Percentiles rank a stretch among this genome's conserved stretches.
These are phyloP conservation scores for Eucommia ulmoides DNA, from an alignment of 257 asterid genomes.

Conservation along the genomic window DNA sequence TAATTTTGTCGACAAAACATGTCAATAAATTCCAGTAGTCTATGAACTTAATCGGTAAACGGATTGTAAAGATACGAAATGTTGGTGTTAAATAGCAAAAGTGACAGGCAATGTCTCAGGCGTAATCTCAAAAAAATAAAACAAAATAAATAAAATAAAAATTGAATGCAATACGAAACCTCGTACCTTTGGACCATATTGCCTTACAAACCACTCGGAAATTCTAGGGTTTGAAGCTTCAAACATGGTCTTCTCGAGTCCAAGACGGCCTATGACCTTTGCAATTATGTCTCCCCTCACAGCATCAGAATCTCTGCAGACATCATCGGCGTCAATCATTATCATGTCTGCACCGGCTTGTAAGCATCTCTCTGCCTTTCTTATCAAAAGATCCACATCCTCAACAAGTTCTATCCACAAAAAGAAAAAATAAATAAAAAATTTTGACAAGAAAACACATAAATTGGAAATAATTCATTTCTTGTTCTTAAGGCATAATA, in stretches of 20 bases:
- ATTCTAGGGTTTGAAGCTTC: constrained; percentile 73
- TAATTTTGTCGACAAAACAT: no score
- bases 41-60: no score
- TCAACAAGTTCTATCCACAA: constrained; percentile 60
- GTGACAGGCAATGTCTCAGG: no score
- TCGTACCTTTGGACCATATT: constrained; percentile 76
- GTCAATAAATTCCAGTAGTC: no score
- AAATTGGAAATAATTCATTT: background rate
- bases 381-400: constrained; percentile 72
- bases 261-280: constrained; percentile 65
- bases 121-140: no score
- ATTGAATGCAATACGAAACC: background rate
- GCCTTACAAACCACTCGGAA: constrained; percentile 85
- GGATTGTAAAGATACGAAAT: no score
- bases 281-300: constrained; percentile 82
- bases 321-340: constrained; percentile 80
- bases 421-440: constrained; percentile 7
- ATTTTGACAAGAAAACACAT: background rate
- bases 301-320: constrained; percentile 52
- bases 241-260: constrained; percentile 89
- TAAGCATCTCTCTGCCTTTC: constrained; percentile 95
- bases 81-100: no score
- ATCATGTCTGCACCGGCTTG: constrained; percentile 99
- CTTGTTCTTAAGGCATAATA: no score
- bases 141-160: no score